These are phyloP conservation scores for Ulvella scutata DNA, from an alignment of 139 green algal species.

Conservation along the genomic window DNA sequence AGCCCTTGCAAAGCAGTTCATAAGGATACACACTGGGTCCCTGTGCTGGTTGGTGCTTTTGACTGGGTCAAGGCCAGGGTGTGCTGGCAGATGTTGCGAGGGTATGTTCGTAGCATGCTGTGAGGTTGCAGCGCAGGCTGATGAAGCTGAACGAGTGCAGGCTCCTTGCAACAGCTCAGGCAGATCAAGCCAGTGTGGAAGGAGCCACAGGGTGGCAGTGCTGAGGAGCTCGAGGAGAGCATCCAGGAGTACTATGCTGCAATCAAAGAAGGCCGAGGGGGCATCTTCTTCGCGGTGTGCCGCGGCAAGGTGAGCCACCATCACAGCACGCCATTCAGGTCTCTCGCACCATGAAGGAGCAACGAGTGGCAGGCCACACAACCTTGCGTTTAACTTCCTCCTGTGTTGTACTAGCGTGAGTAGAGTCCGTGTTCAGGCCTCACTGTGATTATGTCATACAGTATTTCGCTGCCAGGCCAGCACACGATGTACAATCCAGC, in stretches of 20 bases:
- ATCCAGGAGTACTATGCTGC: slow-evolving; percentile 59
- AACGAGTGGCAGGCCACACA: no score
- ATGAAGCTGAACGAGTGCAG: slow-evolving; percentile 16
- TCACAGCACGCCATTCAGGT: background rate
- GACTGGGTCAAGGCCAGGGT: no score
- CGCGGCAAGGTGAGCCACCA: slow-evolving; percentile 69
- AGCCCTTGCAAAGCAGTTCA: no score
- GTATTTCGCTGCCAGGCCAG: background rate
- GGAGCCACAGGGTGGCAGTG: slow-evolving; percentile 53
- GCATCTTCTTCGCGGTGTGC: slow-evolving; percentile 81
- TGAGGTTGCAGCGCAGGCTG: slow-evolving; percentile 5
- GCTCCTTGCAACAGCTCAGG: slow-evolving; percentile 32
- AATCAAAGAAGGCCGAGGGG: slow-evolving; percentile 40
- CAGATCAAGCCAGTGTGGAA: slow-evolving; percentile 50
- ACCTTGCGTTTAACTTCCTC: no score
- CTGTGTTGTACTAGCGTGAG: background rate
- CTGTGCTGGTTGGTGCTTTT: no score
- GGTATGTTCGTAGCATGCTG: no score
- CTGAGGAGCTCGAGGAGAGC: slow-evolving; percentile 44
- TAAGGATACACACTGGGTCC: no score
- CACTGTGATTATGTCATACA: background rate
- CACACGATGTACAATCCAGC: background rate
- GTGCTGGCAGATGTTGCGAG: no score
- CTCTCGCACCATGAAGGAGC: no score
- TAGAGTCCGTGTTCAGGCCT: background rate